phyloP scores from a whole-genome alignment of 2,329 filamentous ascomycete species.

The Diaporthe ampelina region DNA sequence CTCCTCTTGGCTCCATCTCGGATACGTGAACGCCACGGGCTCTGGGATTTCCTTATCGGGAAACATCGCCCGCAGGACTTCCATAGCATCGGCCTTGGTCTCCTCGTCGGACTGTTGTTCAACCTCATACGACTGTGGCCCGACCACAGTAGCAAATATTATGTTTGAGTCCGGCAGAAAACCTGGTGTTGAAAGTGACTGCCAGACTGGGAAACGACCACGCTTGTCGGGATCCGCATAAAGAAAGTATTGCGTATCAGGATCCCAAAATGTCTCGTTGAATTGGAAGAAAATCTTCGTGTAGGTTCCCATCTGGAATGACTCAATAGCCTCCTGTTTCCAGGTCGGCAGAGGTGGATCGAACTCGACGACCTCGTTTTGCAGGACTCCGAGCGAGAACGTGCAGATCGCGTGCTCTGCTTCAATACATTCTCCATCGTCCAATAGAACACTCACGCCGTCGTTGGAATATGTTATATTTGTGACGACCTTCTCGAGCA shows the following conservation, averaged over 20 bases:
- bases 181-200: neutral
- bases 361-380: neutral
- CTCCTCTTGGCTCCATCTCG: slow-evolving; percentile 7
- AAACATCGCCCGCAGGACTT: slow-evolving; percentile 4
- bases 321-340: neutral
- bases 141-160: neutral
- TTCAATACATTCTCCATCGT: neutral
- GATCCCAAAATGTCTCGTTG: neutral
- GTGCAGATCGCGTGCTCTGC: neutral
- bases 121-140: neutral
- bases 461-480: neutral
- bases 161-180: neutral
- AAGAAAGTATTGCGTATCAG: neutral
- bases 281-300: neutral
- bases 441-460: neutral
- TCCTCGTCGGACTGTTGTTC: slow-evolving; percentile 7
- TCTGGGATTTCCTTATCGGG: slow-evolving; percentile 6
- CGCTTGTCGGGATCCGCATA: slow-evolving; percentile 4
- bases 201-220: neutral
- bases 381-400: neutral
- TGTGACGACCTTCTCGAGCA: neutral
- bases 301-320: neutral
- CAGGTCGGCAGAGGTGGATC: neutral
- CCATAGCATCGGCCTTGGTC: neutral
- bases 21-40: neutral